Percentiles rank a stretch among this genome's conserved stretches.
Conservation (phyloP, 2,329 filamentous ascomycete genomes). For the Nothophoma quercina region DNA sequence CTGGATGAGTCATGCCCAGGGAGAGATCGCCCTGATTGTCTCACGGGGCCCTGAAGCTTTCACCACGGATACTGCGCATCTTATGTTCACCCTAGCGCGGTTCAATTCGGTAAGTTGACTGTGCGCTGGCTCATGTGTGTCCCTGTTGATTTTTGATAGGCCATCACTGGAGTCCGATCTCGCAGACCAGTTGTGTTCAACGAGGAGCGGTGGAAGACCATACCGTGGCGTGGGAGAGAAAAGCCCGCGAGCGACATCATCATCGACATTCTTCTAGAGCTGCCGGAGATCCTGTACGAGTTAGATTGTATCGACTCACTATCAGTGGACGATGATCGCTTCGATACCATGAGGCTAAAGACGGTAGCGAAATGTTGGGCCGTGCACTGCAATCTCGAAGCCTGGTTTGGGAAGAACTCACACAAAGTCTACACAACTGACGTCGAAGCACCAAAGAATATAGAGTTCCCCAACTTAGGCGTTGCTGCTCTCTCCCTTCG, state of each 20-base stretch:
- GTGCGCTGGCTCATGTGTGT: not conserved
- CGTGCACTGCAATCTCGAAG: conserved; percentile 28
- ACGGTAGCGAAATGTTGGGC: conserved; percentile 27
- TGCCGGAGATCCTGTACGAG: no score
- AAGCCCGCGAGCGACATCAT: conserved; percentile 47
- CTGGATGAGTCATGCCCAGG: conserved; percentile 40
- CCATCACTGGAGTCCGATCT: conserved; percentile 46
- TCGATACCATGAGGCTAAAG: conserved; percentile 13
- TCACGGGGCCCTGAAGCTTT: conserved; percentile 29
- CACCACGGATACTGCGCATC: conserved; percentile 25
- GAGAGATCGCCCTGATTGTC: conserved; percentile 34
- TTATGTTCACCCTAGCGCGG: conserved; percentile 35
- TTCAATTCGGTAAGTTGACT: conserved; percentile 7
- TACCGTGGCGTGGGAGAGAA: conserved; percentile 43
- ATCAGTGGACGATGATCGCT: not conserved
- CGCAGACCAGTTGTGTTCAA: conserved; percentile 42
- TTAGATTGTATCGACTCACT: no score
- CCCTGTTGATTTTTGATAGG: conserved; percentile 8
- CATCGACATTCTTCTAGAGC: conserved; percentile 45
- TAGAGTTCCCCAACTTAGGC: conserved; percentile 26
- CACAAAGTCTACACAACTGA: conserved; percentile 23
- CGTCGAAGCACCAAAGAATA: conserved; percentile 13
- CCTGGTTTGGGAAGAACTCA: conserved; percentile 25
- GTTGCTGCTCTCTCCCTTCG: conserved; percentile 28
- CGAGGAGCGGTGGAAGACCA: conserved; percentile 43